Percentiles rank a stretch among this genome's conserved stretches.
Evolutionary conservation across 176 grass and related monocot genomes (phyloP).

Genomic region (Hyparrhenia diplandra): DNA sequence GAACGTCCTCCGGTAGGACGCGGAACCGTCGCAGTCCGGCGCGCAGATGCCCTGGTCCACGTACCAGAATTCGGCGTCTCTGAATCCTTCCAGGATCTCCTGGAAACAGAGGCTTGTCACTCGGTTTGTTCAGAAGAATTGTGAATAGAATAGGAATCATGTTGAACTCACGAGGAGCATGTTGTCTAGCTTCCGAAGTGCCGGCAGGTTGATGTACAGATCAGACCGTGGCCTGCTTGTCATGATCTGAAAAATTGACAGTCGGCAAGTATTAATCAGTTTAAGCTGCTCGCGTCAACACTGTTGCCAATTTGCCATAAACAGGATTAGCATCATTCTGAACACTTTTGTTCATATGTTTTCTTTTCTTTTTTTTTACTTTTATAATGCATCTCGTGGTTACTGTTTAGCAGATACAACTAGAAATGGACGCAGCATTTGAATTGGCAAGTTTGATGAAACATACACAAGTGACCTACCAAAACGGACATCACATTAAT

Average conservation of each 20-base stretch:
- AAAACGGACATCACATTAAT: constrained; percentile 40
- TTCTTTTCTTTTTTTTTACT: not conserved
- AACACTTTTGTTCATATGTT: not conserved
- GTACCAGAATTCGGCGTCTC: constrained; percentile 80
- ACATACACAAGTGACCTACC: not conserved
- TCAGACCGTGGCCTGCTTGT: constrained; percentile 79
- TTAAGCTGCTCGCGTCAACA: not conserved
- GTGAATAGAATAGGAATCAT: not conserved
- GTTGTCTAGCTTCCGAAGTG: constrained; percentile 81
- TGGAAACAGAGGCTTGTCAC: constrained; percentile 9
- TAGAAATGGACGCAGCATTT: not conserved
- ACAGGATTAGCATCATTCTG: not conserved
- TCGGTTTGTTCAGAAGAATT: not conserved
- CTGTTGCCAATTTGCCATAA: not conserved
- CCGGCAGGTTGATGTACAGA: constrained; percentile 84
- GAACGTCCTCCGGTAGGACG: constrained; percentile 42
- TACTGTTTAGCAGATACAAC: not conserved
- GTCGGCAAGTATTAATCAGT: not conserved
- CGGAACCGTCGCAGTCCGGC: constrained; percentile 55
- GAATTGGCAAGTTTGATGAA: not conserved
- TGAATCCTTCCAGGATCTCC: constrained; percentile 84
- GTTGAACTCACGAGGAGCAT: constrained; percentile 85
- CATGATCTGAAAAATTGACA: constrained; percentile 74
- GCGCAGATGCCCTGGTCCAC: constrained; percentile 80
- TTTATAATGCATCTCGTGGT: not conserved